Percentiles rank a stretch among this genome's conserved stretches.
phyloP scores from a whole-genome alignment of 495 filamentous ascomycete genomes.

The Xylaria cubensis region DNA sequence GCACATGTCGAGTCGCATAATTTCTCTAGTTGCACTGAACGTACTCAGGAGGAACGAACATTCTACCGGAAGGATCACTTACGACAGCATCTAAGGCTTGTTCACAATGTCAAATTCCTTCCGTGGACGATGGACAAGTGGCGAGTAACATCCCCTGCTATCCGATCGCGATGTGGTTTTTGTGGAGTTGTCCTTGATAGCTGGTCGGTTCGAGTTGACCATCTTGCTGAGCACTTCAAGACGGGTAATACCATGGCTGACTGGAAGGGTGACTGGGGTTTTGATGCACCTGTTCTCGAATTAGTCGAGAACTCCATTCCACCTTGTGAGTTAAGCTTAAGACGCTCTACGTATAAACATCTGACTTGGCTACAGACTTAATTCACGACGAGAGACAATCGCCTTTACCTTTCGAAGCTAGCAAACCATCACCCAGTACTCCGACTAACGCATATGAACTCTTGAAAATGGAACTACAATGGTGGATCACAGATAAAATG shows the following conservation, averaged over 20 bases:
- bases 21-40: slow-evolving; percentile 70
- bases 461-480: slow-evolving; percentile 56
- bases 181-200: slow-evolving; percentile 65
- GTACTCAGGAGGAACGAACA: slow-evolving; percentile 68
- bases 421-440: slow-evolving; percentile 38
- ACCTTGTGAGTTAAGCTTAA: slow-evolving; percentile 54
- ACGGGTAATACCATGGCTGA: slow-evolving; percentile 69
- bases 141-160: slow-evolving; percentile 64
- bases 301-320: slow-evolving; percentile 72
- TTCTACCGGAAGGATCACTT: slow-evolving; percentile 88
- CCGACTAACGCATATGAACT: slow-evolving; percentile 59
- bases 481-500: slow-evolving; percentile 44
- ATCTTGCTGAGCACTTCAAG: slow-evolving; percentile 74
- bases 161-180: slow-evolving; percentile 75
- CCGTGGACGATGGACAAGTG: slow-evolving; percentile 71
- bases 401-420: slow-evolving; percentile 52
- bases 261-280: slow-evolving; percentile 78
- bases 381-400: slow-evolving; percentile 64
- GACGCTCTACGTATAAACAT: slow-evolving; percentile 24
- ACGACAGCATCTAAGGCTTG: slow-evolving; percentile 78
- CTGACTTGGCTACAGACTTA: slow-evolving; percentile 48
- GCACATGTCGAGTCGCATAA: slow-evolving; percentile 75
- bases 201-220: slow-evolving; percentile 68
- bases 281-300: slow-evolving; percentile 63
- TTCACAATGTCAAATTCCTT: slow-evolving; percentile 70